A percentile compares a stretch with the other conserved stretches of the same genome.
These are phyloP conservation scores for Aspergillus nomiae DNA, from an alignment of 2,329 filamentous ascomycete species.

Conservation along the genomic window DNA sequence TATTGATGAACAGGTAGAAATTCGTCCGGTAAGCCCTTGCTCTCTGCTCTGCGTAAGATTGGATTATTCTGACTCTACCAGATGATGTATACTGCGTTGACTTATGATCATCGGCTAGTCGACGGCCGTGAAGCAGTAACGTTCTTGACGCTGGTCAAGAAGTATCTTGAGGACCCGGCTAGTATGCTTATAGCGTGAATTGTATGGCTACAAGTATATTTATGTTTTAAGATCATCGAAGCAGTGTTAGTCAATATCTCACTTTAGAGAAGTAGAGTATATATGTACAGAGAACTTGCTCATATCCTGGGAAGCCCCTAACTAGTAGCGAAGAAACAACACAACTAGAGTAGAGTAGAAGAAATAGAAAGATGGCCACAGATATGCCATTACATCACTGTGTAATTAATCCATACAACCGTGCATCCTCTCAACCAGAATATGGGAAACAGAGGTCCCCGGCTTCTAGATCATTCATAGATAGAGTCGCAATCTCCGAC, in stretches of 20 bases:
- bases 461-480: neutral
- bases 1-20: neutral
- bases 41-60: neutral
- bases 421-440: neutral
- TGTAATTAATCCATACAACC: neutral
- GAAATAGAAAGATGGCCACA: neutral
- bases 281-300: neutral
- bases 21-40: neutral
- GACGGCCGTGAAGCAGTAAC: neutral
- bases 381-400: neutral
- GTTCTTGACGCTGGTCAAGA: neutral
- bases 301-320: neutral
- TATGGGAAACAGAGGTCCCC: neutral
- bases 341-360: neutral
- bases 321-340: neutral
- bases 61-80: neutral
- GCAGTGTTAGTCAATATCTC: neutral
- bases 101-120: neutral
- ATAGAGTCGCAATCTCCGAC: neutral
- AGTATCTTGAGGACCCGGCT: neutral
- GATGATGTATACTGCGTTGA: neutral
- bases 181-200: neutral
- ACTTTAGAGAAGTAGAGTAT: neutral
- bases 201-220: neutral
- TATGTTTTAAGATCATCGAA: neutral